A percentile compares a stretch with the other conserved stretches of the same genome.
These are phyloP conservation scores for Quercus lobata DNA, from an alignment of 331 rosid species.

Conservation along the genomic window DNA sequence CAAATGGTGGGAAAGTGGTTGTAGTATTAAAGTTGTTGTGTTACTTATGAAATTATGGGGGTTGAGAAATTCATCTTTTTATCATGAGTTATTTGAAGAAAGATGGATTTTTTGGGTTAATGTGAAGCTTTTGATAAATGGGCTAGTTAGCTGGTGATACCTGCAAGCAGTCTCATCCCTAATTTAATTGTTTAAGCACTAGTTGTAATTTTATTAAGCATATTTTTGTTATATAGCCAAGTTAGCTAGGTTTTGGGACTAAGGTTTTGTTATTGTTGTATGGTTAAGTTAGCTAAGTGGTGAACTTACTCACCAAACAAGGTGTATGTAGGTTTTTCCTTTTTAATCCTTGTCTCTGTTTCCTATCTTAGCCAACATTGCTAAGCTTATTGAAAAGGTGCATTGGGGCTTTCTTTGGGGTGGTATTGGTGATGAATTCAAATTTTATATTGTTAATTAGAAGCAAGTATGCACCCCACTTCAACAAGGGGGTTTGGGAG, in stretches of 20 bases:
- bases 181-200: not conserved
- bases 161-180: not conserved
- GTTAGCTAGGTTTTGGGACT: not conserved
- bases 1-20: not conserved
- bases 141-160: not conserved
- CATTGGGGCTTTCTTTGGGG: too few species aligned
- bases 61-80: not conserved
- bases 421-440: too few species aligned
- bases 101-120: not conserved
- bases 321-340: not conserved
- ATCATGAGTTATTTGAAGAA: not conserved
- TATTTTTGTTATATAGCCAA: not conserved
- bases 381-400: too few species aligned
- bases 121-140: not conserved
- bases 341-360: too few species aligned
- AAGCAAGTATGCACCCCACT: too few species aligned
- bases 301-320: not conserved
- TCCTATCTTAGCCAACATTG: too few species aligned
- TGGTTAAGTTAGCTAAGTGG: not conserved
- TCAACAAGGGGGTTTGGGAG: too few species aligned
- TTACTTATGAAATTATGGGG: not conserved
- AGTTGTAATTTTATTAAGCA: not conserved
- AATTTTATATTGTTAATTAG: too few species aligned
- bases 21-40: not conserved
- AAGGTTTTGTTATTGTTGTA: not conserved